A percentile compares a stretch with the other conserved stretches of the same genome.
phyloP scores from a whole-genome alignment of 2,329 filamentous ascomycete species.

The Epichloe coenophiala region DNA sequence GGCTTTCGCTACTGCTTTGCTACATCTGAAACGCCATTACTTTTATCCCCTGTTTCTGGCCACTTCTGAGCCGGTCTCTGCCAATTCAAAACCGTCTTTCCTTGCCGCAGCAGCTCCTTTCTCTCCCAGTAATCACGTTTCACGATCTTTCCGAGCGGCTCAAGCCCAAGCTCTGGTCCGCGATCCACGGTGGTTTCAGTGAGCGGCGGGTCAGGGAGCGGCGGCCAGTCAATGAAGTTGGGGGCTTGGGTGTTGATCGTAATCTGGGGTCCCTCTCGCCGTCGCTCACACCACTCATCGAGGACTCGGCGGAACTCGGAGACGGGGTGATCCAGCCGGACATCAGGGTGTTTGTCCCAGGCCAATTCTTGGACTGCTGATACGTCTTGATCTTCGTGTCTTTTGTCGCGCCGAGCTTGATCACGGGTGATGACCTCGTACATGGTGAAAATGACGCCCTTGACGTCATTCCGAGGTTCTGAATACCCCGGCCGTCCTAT shows the following conservation, averaged over 20 bases:
- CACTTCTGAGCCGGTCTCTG: too few species aligned
- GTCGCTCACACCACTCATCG: conserved; percentile 13
- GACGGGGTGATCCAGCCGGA: conserved; percentile 18
- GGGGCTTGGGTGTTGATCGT: background rate
- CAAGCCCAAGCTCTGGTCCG: too few species aligned
- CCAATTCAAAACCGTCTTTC: too few species aligned
- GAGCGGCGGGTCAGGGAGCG: too few species aligned
- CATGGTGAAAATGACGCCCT: conserved; percentile 20
- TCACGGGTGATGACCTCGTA: conserved; percentile 24
- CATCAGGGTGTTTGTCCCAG: conserved; percentile 20
- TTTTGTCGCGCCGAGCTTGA: conserved; percentile 8
- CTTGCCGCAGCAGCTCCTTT: too few species aligned
- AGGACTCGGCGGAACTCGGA: conserved; percentile 15
- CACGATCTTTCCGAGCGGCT: too few species aligned
- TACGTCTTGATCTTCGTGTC: conserved; percentile 14
- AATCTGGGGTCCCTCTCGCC: conserved; percentile 1
- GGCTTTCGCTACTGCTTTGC: too few species aligned
- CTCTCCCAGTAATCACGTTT: too few species aligned
- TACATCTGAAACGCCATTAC: too few species aligned
- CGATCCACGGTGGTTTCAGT: too few species aligned
- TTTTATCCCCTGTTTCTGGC: too few species aligned
- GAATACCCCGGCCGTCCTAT: conserved; percentile 8
- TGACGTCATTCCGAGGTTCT: conserved; percentile 17
- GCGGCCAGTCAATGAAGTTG: background rate
- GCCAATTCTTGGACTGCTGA: conserved; percentile 7